phyloP scores from a whole-genome alignment of 2,329 filamentous ascomycete species.

The Penicillium sp. region DNA sequence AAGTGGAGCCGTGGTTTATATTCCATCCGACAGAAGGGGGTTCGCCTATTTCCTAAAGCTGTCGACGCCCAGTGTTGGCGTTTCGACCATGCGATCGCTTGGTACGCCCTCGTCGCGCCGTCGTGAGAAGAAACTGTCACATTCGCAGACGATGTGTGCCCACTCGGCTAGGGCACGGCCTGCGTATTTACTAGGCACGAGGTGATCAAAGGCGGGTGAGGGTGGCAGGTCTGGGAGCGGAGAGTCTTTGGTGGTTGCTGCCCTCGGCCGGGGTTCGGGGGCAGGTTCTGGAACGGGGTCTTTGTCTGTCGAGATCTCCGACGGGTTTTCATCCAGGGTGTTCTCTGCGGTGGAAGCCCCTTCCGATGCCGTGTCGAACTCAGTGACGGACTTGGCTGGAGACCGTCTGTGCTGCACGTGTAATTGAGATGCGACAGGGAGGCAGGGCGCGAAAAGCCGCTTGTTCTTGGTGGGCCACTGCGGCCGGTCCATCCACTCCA shows the following conservation, averaged over 20 bases:
- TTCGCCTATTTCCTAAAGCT: slow-evolving; percentile 48
- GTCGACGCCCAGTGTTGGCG: slow-evolving; percentile 58
- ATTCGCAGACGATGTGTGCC: slow-evolving; percentile 57
- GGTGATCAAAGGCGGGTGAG: slow-evolving; percentile 26
- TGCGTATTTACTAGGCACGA: slow-evolving; percentile 52
- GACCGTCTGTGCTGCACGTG: slow-evolving; percentile 45
- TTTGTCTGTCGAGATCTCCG: slow-evolving; percentile 3
- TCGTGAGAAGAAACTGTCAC: slow-evolving; percentile 59
- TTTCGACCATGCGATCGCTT: slow-evolving; percentile 54
- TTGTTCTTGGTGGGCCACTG: slow-evolving; percentile 48
- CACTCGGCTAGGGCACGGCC: slow-evolving; percentile 61
- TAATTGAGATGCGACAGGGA: slow-evolving; percentile 53
- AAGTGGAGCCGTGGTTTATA: slow-evolving; percentile 13
- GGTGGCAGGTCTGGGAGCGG: slow-evolving; percentile 15
- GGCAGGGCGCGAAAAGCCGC: slow-evolving; percentile 51
- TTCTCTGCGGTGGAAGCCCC: slow-evolving; percentile 16
- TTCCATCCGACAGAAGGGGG: slow-evolving; percentile 1
- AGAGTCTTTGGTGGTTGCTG: slow-evolving; percentile 17
- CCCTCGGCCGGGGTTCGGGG: slow-evolving; percentile 8
- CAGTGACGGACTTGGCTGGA: slow-evolving; percentile 17
- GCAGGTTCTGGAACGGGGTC: slow-evolving; percentile 4
- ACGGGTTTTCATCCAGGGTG: slow-evolving; percentile 13
- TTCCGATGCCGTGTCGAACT: slow-evolving; percentile 25
- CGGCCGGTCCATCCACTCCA: slow-evolving; percentile 59
- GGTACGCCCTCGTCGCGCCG: slow-evolving; percentile 59